Percentiles rank a stretch among this genome's conserved stretches.
Conservation (phyloP, 306 rosid species). For the Fragaria vesca region DNA sequence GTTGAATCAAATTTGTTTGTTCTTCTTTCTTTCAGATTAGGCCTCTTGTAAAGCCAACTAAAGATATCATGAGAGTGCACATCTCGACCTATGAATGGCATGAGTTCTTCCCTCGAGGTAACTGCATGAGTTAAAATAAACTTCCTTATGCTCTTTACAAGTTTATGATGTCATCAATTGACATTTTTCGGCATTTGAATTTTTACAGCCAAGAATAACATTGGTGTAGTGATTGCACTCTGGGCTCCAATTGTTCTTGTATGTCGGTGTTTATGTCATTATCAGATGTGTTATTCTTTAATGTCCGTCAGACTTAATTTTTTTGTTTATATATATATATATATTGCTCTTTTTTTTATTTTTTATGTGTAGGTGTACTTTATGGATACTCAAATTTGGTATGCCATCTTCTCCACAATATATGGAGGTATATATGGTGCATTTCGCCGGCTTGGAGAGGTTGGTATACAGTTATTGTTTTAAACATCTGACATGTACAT, state of each 20-base stretch:
- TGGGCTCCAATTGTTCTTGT: slow-evolving; percentile 97
- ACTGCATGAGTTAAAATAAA: slow-evolving; percentile 20
- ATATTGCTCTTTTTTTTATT: background rate
- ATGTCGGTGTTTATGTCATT: slow-evolving; percentile 36
- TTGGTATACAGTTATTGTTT: slow-evolving; percentile 38
- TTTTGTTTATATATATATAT: slow-evolving; percentile 2
- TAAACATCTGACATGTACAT: background rate
- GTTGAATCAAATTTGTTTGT: slow-evolving; percentile 19
- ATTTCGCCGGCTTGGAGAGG: slow-evolving; percentile 97
- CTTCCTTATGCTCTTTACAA: background rate
- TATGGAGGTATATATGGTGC: slow-evolving; percentile 97
- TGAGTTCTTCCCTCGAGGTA: slow-evolving; percentile 95
- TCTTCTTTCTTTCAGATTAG: slow-evolving; percentile 61
- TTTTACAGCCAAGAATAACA: slow-evolving; percentile 75
- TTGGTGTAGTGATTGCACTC: slow-evolving; percentile 81
- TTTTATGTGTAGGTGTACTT: slow-evolving; percentile 74
- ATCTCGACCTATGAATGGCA: slow-evolving; percentile 65
- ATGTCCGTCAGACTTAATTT: slow-evolving; percentile 17
- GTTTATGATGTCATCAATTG: slow-evolving; percentile 27
- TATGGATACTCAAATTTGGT: slow-evolving; percentile 99
- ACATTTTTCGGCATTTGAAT: slow-evolving; percentile 22
- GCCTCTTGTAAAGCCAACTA: slow-evolving; percentile 91
- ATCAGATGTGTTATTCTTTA: slow-evolving; percentile 10
- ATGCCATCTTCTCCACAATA: slow-evolving; percentile 88
- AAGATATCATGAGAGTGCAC: slow-evolving; percentile 58